Base-by-base conservation (phyloP, 257 asterid species). In the Jasminum sambac region DNA sequence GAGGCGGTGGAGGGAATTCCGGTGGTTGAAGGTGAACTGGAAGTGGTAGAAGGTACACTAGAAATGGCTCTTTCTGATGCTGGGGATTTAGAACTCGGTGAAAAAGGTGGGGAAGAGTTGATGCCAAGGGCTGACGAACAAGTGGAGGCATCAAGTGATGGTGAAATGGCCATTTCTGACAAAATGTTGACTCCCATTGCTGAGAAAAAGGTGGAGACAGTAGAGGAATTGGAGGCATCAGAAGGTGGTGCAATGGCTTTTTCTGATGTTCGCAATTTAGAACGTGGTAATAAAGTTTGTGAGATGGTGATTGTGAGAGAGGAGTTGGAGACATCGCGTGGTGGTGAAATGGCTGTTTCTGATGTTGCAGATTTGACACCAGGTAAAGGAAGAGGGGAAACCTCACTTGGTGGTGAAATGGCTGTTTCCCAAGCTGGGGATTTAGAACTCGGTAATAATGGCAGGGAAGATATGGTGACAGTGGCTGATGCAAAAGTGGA, bases 101-200 rank as follows among this genome's bases (percentile, higher is more conserved):
- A 38, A 43, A 10, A 63, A 63, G 67, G 24, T 13, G 40, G 5
- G 41, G 86, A 64, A 71, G 82, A 72, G 36, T 58, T 46, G 17
- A 5, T 73, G 23, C 19, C 39, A 37, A 67, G 46, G 57, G 75
- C 58, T 68, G 80, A 69, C 30, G 70, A 52, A 0, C 66, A 68
- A 44, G 72, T 25, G 60, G 74, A 37, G 30, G 30, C 79, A n/a
- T 16, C 23, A 46, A 6, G 21, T 46, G 23, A 19, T 5, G 7
- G 57, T 46, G 57, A 46, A 46, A 46, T 46, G 57, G 57, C 57
- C 17, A 6, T 11, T 44, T 44, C 52, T 44, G 52, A 44, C 12
- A 30, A 30, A 30, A 30, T 1, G 36, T 30, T 30, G 36, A 30
- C 36, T 30, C 36, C 36, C 4, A 30, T 4, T 4, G 36, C 36